These are phyloP conservation scores for Sugiyamaella grinbergsii DNA, from an alignment of 1,139 yeast species.

Conservation along the genomic window DNA sequence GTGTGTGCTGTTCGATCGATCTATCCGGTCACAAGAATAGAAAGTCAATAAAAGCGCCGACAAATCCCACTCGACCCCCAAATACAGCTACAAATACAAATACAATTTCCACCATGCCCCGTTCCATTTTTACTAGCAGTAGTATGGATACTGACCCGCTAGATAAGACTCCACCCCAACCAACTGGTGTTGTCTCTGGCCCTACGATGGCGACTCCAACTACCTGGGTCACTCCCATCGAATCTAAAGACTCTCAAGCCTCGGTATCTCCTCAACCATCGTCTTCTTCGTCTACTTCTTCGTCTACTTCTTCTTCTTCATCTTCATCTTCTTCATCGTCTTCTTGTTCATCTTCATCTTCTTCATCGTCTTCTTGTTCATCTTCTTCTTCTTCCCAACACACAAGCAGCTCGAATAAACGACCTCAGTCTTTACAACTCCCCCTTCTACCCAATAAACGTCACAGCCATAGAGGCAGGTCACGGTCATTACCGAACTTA, in stretches of 20 bases:
- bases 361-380: too few relatives aligned
- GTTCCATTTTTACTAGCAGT: not conserved
- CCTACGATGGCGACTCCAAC: not conserved
- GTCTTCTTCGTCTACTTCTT: too few relatives aligned
- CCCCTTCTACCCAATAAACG: constrained; percentile 20
- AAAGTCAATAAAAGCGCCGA: too few relatives aligned
- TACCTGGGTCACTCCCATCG: not conserved
- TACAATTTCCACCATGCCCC: not conserved
- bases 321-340: too few relatives aligned
- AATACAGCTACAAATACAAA: not conserved
- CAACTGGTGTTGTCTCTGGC: not conserved
- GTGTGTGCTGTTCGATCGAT: too few relatives aligned
- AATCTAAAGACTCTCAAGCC: not conserved
- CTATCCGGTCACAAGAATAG: too few relatives aligned
- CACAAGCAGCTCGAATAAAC: constrained; percentile 4
- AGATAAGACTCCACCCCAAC: constrained; percentile 1
- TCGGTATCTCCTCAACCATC: not conserved
- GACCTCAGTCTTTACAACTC: constrained; percentile 11
- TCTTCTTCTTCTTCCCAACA: too few relatives aligned
- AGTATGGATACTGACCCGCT: constrained; percentile 12
- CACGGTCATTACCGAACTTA: constrained; percentile 34
- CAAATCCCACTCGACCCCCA: too few relatives aligned
- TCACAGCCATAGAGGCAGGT: constrained; percentile 30
- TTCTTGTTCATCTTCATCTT: too few relatives aligned
- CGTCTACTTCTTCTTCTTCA: too few relatives aligned